phyloP scores from a whole-genome alignment of 2,329 filamentous ascomycete species.

The Hortaea werneckii region DNA sequence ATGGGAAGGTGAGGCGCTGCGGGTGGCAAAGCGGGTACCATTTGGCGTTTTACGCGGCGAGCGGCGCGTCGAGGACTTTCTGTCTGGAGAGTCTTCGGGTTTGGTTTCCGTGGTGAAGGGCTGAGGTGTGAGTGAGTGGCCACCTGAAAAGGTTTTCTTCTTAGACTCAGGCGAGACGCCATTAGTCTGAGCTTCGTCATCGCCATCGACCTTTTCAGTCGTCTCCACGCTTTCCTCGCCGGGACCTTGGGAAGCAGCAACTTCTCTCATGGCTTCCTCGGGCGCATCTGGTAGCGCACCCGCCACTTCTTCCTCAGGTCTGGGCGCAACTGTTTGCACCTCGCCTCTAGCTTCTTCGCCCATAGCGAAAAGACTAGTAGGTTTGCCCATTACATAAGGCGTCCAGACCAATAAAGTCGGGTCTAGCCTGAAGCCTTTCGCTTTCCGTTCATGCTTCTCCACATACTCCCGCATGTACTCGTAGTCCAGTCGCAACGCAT shows the following conservation, averaged over 20 bases:
- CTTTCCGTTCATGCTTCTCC: conserved; percentile 77
- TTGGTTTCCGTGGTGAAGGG: conserved; percentile 14
- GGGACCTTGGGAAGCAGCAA: conserved; percentile 2
- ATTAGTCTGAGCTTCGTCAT: conserved; percentile 10
- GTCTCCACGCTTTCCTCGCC: conserved; percentile 1
- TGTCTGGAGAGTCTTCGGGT: conserved; percentile 14
- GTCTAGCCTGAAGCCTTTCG: conserved; percentile 68
- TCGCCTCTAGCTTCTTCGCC: conserved; percentile 28
- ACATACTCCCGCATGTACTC: conserved; percentile 81
- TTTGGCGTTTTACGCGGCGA: conserved; percentile 25
- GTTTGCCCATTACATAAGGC: conserved; percentile 87
- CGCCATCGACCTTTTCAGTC: conserved; percentile 5
- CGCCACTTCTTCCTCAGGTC: conserved; percentile 54
- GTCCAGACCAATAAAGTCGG: conserved; percentile 81
- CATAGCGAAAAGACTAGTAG: conserved; percentile 26
- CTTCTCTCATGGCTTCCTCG: conserved; percentile 32
- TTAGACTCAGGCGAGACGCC: conserved; percentile 12
- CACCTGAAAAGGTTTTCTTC: conserved; percentile 16
- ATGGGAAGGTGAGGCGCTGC: conserved; percentile 10
- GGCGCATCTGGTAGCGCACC: conserved; percentile 24
- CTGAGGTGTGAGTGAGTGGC: conserved; percentile 19
- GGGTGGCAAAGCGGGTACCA: conserved; percentile 8
- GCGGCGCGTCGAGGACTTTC: conserved; percentile 19
- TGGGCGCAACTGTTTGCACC: conserved; percentile 74
- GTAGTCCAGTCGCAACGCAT: conserved; percentile 80